phyloP scores from a whole-genome alignment of 495 filamentous ascomycete genomes.

The Tuber borchii region DNA sequence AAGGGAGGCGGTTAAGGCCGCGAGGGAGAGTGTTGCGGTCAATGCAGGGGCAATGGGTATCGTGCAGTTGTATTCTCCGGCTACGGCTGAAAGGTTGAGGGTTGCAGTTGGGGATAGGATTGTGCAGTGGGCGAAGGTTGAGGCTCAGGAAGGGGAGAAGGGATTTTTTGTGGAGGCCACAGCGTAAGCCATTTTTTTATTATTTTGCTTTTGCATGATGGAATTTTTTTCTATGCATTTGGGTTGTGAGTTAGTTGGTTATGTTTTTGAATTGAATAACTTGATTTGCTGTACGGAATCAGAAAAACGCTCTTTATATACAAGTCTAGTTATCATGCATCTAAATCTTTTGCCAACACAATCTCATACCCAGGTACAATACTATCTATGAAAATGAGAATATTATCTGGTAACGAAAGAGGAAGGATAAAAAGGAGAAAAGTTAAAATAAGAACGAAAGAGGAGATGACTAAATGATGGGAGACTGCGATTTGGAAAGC shows the following conservation, averaged over 20 bases:
- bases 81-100: conserved; percentile 81
- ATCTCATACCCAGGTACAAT: no score
- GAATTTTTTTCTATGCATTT: not conserved
- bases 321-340: no score
- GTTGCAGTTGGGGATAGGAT: conserved; percentile 81
- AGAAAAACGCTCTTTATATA: no score
- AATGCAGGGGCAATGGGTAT: conserved; percentile 46
- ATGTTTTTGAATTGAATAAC: not conserved
- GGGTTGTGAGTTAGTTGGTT: not conserved
- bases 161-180: conserved; percentile 64
- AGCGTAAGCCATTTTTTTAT: not conserved
- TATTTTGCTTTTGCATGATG: not conserved
- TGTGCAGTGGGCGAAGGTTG: conserved; percentile 65
- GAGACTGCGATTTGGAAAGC: no score
- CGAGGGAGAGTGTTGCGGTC: conserved; percentile 38
- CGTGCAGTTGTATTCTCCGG: conserved; percentile 62
- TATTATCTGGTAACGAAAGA: no score
- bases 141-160: conserved; percentile 69
- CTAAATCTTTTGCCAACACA: no score
- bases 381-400: no score
- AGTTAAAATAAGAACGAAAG: not conserved
- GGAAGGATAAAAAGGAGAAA: not conserved
- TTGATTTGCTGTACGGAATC: not conserved
- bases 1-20: conserved; percentile 46
- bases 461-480: not conserved